Evolutionary conservation across 805 yeast genomes (phyloP).

Genomic region (Metschnikowia dekortorum): DNA sequence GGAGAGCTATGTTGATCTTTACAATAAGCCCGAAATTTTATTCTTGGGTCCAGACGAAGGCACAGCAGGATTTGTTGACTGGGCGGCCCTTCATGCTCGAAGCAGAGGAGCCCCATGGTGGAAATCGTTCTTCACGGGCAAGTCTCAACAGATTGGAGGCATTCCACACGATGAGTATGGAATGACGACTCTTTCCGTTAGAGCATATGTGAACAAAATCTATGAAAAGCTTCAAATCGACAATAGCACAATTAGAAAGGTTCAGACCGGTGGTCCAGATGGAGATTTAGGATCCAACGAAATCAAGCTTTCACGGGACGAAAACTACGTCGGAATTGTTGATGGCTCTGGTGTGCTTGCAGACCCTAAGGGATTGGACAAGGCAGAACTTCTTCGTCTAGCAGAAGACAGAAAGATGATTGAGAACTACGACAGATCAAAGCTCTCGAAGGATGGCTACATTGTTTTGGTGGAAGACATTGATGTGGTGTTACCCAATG

Average conservation of each 20-base stretch:
- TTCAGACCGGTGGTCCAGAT: slow-evolving; percentile 99
- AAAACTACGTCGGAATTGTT: slow-evolving; percentile 79
- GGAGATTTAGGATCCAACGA: slow-evolving; percentile 98
- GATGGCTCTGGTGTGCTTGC: slow-evolving; percentile 96
- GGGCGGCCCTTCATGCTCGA: slow-evolving; percentile 96
- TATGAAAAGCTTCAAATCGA: slow-evolving; percentile 73
- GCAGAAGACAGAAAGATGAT: slow-evolving; percentile 78
- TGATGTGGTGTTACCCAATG: slow-evolving; percentile 74
- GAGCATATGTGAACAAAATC: slow-evolving; percentile 84
- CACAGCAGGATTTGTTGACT: slow-evolving; percentile 90
- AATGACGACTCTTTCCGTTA: slow-evolving; percentile 92
- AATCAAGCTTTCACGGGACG: slow-evolving; percentile 78
- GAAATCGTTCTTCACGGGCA: slow-evolving; percentile 98
- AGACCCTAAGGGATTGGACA: slow-evolving; percentile 87
- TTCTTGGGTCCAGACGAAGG: slow-evolving; percentile 99
- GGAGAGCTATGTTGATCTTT: slow-evolving; percentile 79
- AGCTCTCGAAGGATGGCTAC: slow-evolving; percentile 73
- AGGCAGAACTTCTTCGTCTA: slow-evolving; percentile 68
- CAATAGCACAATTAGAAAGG: slow-evolving; percentile 56
- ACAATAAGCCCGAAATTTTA: slow-evolving; percentile 80
- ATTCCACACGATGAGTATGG: slow-evolving; percentile 98
- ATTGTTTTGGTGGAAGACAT: slow-evolving; percentile 80
- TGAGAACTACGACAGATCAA: slow-evolving; percentile 58
- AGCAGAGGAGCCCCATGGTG: slow-evolving; percentile 94
- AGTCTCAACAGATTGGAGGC: slow-evolving; percentile 88